A percentile compares a stretch with the other conserved stretches of the same genome.
phyloP scores from a whole-genome alignment of 2,329 filamentous ascomycete species.

The Penicillium sp. region DNA sequence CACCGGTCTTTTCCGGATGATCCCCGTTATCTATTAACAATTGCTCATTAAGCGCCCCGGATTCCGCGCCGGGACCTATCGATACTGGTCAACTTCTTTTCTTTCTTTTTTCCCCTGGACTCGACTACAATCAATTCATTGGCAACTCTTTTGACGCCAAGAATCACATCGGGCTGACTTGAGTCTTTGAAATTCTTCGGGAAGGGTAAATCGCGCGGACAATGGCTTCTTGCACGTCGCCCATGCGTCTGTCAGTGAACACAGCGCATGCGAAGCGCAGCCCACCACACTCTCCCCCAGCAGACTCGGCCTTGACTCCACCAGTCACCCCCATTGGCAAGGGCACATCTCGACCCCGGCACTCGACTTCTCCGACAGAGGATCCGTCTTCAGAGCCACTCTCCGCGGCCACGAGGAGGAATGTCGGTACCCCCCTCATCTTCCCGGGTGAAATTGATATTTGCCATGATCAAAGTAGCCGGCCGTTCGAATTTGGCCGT shows the following conservation, averaged over 20 bases:
- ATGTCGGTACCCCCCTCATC: constrained; percentile 16
- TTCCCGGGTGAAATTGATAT: constrained; percentile 33
- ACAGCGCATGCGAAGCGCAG: constrained; percentile 16
- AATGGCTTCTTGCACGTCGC: constrained; percentile 14
- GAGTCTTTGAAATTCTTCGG: too few relatives aligned
- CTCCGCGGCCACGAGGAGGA: constrained; percentile 1
- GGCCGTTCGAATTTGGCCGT: constrained; percentile 36
- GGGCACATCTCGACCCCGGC: constrained; percentile 9
- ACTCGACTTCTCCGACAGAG: constrained; percentile 3
- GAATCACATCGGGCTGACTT: too few relatives aligned
- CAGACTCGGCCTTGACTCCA: constrained; percentile 24
- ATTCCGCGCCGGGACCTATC: too few relatives aligned
- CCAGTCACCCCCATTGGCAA: constrained; percentile 31
- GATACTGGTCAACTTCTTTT: too few relatives aligned
- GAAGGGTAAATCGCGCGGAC: too few relatives aligned
- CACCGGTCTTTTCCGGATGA: too few relatives aligned
- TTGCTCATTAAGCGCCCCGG: too few relatives aligned
- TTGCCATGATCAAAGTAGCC: constrained; percentile 22
- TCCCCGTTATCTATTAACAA: too few relatives aligned
- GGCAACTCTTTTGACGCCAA: too few relatives aligned
- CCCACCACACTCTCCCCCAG: constrained; percentile 8
- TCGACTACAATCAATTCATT: too few relatives aligned
- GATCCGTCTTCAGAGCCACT: constrained; percentile 1
- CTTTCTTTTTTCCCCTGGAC: too few relatives aligned
- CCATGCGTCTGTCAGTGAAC: constrained; percentile 25